Percentiles rank a stretch among this genome's conserved stretches.
These are phyloP conservation scores for Penicillium verrucosum DNA, from an alignment of 2,329 filamentous ascomycete species.

Conservation along the genomic window DNA sequence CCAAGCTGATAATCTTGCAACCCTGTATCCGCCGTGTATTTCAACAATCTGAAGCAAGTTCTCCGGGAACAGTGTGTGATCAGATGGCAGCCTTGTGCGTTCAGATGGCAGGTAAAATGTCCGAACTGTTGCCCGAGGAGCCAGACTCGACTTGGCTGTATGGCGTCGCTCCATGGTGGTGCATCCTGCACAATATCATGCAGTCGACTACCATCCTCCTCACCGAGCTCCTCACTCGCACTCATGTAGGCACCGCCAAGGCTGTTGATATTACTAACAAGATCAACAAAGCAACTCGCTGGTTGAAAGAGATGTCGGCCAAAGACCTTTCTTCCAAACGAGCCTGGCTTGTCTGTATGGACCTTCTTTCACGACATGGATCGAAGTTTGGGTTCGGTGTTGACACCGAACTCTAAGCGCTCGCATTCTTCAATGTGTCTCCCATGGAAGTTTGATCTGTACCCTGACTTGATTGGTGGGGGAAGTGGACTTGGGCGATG, in stretches of 20 bases:
- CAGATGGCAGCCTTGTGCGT: conserved; percentile 38
- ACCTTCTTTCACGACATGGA: conserved; percentile 24
- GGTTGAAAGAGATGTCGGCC: conserved; percentile 38
- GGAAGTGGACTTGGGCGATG: not conserved
- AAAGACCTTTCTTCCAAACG: conserved; percentile 33
- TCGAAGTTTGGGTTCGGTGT: conserved; percentile 11
- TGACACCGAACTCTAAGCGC: not conserved
- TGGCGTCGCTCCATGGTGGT: conserved; percentile 40
- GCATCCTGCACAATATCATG: conserved; percentile 41
- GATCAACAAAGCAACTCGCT: conserved; percentile 35
- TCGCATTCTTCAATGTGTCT: not conserved
- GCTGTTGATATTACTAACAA: conserved; percentile 27
- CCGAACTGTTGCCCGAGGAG: conserved; percentile 36
- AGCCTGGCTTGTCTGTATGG: conserved; percentile 34
- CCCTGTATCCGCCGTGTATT: conserved; percentile 43
- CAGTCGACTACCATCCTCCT: conserved; percentile 41
- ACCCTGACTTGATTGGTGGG: not conserved
- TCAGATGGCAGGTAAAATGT: conserved; percentile 32
- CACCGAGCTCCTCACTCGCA: conserved; percentile 36
- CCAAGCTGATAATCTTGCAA: conserved; percentile 43
- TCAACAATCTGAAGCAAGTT: conserved; percentile 26
- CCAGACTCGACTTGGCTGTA: conserved; percentile 33
- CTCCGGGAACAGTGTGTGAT: conserved; percentile 31
- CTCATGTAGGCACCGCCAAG: conserved; percentile 30
- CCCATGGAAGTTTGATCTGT: not conserved